Conservation (phyloP, 176 grass and related monocot species). For the Oryza nivara region DNA sequence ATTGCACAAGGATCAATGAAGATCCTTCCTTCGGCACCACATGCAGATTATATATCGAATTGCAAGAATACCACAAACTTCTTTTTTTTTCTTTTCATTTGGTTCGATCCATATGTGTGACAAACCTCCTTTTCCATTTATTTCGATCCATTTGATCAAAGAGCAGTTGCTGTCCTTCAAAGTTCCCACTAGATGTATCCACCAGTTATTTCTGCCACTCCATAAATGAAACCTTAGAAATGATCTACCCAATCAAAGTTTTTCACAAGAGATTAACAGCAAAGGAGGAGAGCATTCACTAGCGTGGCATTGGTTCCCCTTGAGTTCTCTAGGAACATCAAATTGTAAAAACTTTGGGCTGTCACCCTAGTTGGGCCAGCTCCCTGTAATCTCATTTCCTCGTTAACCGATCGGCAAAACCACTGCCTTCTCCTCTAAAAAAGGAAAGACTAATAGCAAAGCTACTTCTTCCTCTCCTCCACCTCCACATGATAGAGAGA, state of each 20-base stretch:
- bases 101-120: not conserved
- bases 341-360: not conserved
- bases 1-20: slow-evolving; percentile 8
- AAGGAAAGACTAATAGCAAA: not conserved
- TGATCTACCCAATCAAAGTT: slow-evolving; percentile 21
- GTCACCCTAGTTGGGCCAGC: not conserved
- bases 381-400: not conserved
- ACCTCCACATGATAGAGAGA: slow-evolving; percentile 36
- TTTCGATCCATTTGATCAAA: slow-evolving; percentile 31
- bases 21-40: slow-evolving; percentile 17
- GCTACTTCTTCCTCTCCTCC: slow-evolving; percentile 35
- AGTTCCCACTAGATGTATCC: slow-evolving; percentile 32
- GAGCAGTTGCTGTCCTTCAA: slow-evolving; percentile 24
- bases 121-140: slow-evolving; percentile 33
- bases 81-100: slow-evolving; percentile 24
- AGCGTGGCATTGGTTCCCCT: not conserved
- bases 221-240: slow-evolving; percentile 27
- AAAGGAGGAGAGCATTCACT: not conserved
- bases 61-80: slow-evolving; percentile 45
- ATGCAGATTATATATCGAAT: slow-evolving; percentile 32
- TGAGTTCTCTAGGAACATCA: not conserved
- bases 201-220: slow-evolving; percentile 39
- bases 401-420: not conserved
- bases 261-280: slow-evolving; percentile 30
- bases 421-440: not conserved